Conservation (phyloP, 1,284 basidiomycete species). For the Fomes fomentarius region DNA sequence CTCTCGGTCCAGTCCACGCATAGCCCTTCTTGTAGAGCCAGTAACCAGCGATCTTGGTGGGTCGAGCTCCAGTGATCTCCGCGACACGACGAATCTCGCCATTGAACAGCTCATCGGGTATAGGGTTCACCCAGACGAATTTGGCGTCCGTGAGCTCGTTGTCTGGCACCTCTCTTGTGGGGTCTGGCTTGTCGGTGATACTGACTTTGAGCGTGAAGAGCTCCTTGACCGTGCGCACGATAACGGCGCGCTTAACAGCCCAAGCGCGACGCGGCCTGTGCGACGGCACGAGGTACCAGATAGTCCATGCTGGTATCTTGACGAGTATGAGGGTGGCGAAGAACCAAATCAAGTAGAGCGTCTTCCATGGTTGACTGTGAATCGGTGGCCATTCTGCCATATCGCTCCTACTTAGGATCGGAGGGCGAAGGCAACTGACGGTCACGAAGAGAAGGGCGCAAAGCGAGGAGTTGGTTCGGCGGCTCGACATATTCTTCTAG, state of each 20-base stretch:
- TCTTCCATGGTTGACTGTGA: slow-evolving; percentile 20
- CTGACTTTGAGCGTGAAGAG: background rate
- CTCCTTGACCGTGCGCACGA: slow-evolving; percentile 11
- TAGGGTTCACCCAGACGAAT: slow-evolving; percentile 24
- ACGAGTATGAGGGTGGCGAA: slow-evolving; percentile 13
- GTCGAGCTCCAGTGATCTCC: slow-evolving; percentile 15
- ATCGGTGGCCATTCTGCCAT: too few relatives aligned
- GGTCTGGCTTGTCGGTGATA: background rate
- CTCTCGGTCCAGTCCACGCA: slow-evolving; percentile 34
- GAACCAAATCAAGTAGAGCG: slow-evolving; percentile 14
- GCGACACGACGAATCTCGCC: slow-evolving; percentile 25
- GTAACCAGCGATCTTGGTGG: slow-evolving; percentile 17
- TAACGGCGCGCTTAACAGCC: too few relatives aligned
- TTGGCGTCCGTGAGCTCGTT: slow-evolving; percentile 18
- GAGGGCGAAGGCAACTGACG: too few relatives aligned
- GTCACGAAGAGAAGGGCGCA: too few relatives aligned
- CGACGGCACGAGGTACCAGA: slow-evolving; percentile 9
- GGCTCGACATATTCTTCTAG: too few relatives aligned
- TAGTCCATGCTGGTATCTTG: slow-evolving; percentile 21
- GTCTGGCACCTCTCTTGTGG: slow-evolving; percentile 15
- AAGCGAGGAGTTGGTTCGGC: too few relatives aligned
- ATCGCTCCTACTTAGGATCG: too few relatives aligned
- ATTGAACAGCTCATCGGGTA: slow-evolving; percentile 13
- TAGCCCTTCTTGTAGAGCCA: slow-evolving; percentile 22
- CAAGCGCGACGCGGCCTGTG: slow-evolving; percentile 18